Evolutionary conservation across 1,284 basidiomycete species (phyloP).

Genomic region (Cutaneotrichosporon sp.): DNA sequence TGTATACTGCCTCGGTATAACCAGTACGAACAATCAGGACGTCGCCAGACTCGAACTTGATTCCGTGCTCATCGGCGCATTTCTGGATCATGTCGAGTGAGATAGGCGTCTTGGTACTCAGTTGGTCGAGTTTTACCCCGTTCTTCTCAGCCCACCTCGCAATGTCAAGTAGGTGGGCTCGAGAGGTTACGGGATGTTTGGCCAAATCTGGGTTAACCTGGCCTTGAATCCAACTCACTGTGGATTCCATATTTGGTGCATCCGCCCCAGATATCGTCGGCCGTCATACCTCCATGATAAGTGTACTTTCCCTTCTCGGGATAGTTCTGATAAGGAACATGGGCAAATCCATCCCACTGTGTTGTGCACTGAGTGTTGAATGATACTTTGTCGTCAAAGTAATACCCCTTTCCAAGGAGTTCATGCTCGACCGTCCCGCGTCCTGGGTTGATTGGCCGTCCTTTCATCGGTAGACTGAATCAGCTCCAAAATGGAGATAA

Average conservation of each 20-base stretch:
- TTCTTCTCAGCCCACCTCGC: slow-evolving; percentile 38
- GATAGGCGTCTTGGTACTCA: slow-evolving; percentile 34
- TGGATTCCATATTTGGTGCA: slow-evolving; percentile 15
- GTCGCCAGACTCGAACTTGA: slow-evolving; percentile 43
- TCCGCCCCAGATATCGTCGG: slow-evolving; percentile 10
- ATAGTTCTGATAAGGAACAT: slow-evolving; percentile 39
- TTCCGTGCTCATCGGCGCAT: slow-evolving; percentile 35
- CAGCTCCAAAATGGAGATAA: not conserved
- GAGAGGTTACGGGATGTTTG: slow-evolving; percentile 22
- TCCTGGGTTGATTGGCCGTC: slow-evolving; percentile 12
- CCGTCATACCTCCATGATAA: slow-evolving; percentile 23
- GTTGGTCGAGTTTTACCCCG: slow-evolving; percentile 39
- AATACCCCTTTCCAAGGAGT: slow-evolving; percentile 27
- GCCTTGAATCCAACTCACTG: slow-evolving; percentile 15
- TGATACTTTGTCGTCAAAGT: slow-evolving; percentile 42
- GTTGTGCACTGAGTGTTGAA: slow-evolving; percentile 53
- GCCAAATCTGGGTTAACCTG: slow-evolving; percentile 17
- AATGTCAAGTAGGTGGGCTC: slow-evolving; percentile 26
- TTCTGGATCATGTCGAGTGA: slow-evolving; percentile 32
- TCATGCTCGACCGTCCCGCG: slow-evolving; percentile 23
- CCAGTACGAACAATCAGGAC: slow-evolving; percentile 52
- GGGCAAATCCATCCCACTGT: slow-evolving; percentile 53
- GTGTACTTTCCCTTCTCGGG: slow-evolving; percentile 20
- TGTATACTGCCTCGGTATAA: slow-evolving; percentile 45
- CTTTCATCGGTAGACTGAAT: slow-evolving; percentile 22